Base-by-base conservation (phyloP, 2,329 filamentous ascomycete genomes). In the Fusarium gaditjirri region DNA sequence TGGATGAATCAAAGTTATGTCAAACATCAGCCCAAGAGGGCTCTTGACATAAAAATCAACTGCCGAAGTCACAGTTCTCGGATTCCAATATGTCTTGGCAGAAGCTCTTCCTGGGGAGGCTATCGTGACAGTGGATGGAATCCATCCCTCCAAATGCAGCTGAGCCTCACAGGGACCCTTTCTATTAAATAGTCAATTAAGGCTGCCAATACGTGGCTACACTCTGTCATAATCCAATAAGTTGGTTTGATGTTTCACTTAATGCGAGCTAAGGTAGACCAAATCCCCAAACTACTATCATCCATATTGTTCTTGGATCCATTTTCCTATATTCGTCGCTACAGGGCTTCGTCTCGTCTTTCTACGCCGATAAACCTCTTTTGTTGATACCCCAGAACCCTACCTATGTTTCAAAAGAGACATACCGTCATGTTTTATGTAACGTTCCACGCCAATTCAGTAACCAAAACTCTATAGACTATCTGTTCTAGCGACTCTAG, bases 11-110 rank as follows among this genome's bases (percentile, higher is more conserved):
- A 42, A 21, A 35, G 43, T 59, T 69, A 50, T 72, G 64, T 63
- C 50, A 59, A 49, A 63, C 39, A 33, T 23, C 41, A 33, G 39
- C 44, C 46, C 42, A 31, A 38, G 57, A 41, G 23, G 21, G 19
- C 13, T 33, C 17, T 44, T 47, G 70, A 65, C 66, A 75, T 55
- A 75, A 74, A 58, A 42, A 33, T 8, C 42, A 57, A 41, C n/a
- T 58, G 17, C 38, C 27, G 31, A 23, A 43, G 13, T 36, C n/a
- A n/a, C 42, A 14, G 19, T 35, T 62, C 35, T 19, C n/a, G 10
- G 17, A 31, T 23, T 31, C 13, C 35, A 56, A 31, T 19, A 23
- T 41, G 61, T 19, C 27, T 59, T 29, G n/a, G n/a, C 19, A 5
- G 8, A 31, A 46, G 38, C 33, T 17, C 35, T 29, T 41, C 33